phyloP scores from a whole-genome alignment of 2,329 filamentous ascomycete genomes.

The Diaporthe humulicola region DNA sequence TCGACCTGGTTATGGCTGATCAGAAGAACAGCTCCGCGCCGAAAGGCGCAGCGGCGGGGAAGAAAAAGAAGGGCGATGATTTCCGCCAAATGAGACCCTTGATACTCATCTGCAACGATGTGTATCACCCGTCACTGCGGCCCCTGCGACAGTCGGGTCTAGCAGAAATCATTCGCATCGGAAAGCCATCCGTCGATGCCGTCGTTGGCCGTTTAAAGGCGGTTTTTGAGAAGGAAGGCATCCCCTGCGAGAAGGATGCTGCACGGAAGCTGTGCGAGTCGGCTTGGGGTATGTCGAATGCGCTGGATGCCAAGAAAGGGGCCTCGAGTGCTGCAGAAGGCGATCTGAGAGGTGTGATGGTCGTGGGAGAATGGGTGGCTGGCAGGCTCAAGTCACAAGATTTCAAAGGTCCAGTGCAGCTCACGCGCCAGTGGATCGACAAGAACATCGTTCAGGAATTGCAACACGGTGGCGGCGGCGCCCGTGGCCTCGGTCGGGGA shows the following conservation, averaged over 20 bases:
- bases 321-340: constrained; percentile 77
- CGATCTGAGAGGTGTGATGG: constrained; percentile 86
- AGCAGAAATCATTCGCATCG: constrained; percentile 92
- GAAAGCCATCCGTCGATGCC: constrained; percentile 88
- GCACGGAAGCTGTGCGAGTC: constrained; percentile 87
- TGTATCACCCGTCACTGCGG: constrained; percentile 91
- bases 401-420: constrained; percentile 51
- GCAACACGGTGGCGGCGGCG: constrained; percentile 77
- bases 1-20: constrained; percentile 88
- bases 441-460: constrained; percentile 77
- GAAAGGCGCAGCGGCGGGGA: constrained; percentile 49
- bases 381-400: constrained; percentile 71
- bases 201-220: constrained; percentile 84
- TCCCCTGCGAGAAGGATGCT: constrained; percentile 89
- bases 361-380: constrained; percentile 89
- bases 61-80: constrained; percentile 83
- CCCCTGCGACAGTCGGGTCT: constrained; percentile 86
- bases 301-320: constrained; percentile 77
- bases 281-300: constrained; percentile 82
- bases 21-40: constrained; percentile 76
- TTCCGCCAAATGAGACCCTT: constrained; percentile 90
- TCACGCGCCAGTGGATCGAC: constrained; percentile 85
- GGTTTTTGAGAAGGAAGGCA: constrained; percentile 90
- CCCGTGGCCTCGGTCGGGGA: constrained; percentile 79
- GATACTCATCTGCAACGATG: constrained; percentile 96